phyloP scores from a whole-genome alignment of 2,329 filamentous ascomycete genomes.

The Colletotrichum cereale region DNA sequence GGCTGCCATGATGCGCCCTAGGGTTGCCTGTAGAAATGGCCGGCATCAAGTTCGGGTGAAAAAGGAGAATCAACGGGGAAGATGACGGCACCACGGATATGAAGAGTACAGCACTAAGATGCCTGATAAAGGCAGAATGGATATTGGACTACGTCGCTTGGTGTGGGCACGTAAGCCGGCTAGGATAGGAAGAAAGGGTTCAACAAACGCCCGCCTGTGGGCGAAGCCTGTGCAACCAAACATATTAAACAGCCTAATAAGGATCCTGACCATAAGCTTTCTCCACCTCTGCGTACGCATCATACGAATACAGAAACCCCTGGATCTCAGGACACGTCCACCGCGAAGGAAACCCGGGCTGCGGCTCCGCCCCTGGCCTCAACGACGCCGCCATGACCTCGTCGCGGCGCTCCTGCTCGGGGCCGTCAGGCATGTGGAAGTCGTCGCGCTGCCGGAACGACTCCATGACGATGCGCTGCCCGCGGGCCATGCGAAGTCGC shows the following conservation, averaged over 20 bases:
- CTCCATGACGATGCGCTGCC: slow-evolving; percentile 40
- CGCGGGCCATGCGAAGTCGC: slow-evolving; percentile 35
- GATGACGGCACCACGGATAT: no score
- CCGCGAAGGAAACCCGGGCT: slow-evolving; percentile 39
- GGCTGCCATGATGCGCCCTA: neutral
- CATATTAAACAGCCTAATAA: slow-evolving; percentile 1
- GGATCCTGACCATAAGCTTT: slow-evolving; percentile 44
- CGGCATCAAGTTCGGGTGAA: neutral
- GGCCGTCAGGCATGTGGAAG: slow-evolving; percentile 40
- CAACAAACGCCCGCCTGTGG: neutral
- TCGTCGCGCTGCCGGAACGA: slow-evolving; percentile 41
- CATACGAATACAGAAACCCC: slow-evolving; percentile 40
- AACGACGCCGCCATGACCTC: slow-evolving; percentile 37
- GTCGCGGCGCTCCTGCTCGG: slow-evolving; percentile 37
- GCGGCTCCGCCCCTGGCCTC: slow-evolving; percentile 9
- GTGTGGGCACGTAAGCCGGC: neutral
- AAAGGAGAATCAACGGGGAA: neutral
- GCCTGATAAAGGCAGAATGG: neutral
- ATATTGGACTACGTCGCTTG: neutral
- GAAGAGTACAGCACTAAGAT: neutral
- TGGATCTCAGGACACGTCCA: slow-evolving; percentile 42
- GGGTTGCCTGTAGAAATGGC: neutral
- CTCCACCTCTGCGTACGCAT: slow-evolving; percentile 40
- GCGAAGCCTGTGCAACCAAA: neutral
- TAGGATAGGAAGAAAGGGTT: no score